Evolutionary conservation across 306 rosid species (phyloP), one percentile per base, ranked within the genome.

Genomic region (Spatholobus suberectus): DNA sequence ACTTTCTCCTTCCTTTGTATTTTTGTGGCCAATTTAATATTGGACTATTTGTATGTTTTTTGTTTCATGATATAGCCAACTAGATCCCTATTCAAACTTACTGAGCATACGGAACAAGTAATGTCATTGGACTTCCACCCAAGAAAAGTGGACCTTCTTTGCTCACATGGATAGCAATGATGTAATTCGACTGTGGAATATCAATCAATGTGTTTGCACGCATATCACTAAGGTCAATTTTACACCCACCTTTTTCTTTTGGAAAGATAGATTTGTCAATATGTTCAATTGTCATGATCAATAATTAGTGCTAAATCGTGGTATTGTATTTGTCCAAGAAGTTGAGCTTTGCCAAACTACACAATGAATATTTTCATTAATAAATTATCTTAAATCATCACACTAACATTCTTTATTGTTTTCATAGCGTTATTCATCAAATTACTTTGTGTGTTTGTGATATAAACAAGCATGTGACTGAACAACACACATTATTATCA

Each of bases 101-200:
- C 12, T 69, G 95, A 91, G 13, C 95, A 90, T 83, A 38, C 61
- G 4, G 92, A 73, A 23, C 88, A 76, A 81, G 97, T 90, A 66
- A 88, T 89, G 87, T 91, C 96, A 70, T 24, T 91, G 77, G 97
- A 91, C 80, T 93, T 90, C 82, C 96, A 93, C 82, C 97, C 97
- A 51, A 83, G 46, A 37, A 80, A 83, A 65, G 8, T 9, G 34
- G 87, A 89, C 70, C 83, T 93, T 77, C 87, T 91, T 65, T 90
- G 94, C 74, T 91, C 96, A 6, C 96, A 6, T 88, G 96, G 96
- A 90, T 79, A 70, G 70, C 44, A 75, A 75, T 14, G 86, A 82
- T 59, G 83, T 85, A 84, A 82, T 91, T 38, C 87, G 90, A 49
- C 29, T 82, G 9, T 93, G 97, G 97, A 69, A 75, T 85, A 62